Base-by-base conservation (phyloP, 1,139 yeast genomes). In the Blastobotrys aristatus region DNA sequence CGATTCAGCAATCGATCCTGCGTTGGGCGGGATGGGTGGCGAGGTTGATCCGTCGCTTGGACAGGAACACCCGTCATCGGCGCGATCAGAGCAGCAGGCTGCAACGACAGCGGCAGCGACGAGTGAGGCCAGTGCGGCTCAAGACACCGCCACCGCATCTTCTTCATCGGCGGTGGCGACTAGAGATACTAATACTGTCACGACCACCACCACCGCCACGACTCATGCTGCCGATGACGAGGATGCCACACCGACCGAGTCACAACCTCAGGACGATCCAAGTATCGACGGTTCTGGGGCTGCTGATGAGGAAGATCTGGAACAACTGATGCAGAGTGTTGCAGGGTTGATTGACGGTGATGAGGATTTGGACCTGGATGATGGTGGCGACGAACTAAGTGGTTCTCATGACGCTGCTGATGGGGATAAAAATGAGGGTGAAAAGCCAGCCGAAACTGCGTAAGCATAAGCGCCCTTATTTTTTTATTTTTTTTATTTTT, bases 341-440 rank as follows among this genome's bases (percentile, higher is more conserved):
- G 68, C 67, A 26, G 66, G 62, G 31, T 63, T 58, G 37, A 66
- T 64, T 33, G 60, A 57, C 47, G 36, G 27, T 11, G 45, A 40
- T 10, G 38, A 14, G 27, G 27, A 24, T 24, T 24, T 24, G 11
- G 35, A 32, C 10, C 27, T 10, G 10, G 27, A 6, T 5, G 27
- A 24, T 24, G 27, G n/a, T n/a, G n/a, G n/a, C n/a, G n/a, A n/a
- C n/a, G n/a, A n/a, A n/a, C n/a, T n/a, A n/a, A n/a, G n/a, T n/a
- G n/a, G n/a, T n/a, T n/a, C n/a, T n/a, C n/a, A n/a, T n/a, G n/a
- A n/a, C n/a, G n/a, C n/a, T n/a, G n/a, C n/a, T n/a, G n/a, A n/a
- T n/a, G n/a, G n/a, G n/a, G n/a, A n/a, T n/a, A n/a, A n/a, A n/a
- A n/a, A n/a, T n/a, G n/a, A n/a, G n/a, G n/a, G n/a, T n/a, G n/a